Base-by-base conservation (phyloP, 2,329 filamentous ascomycete species). In the Camptophora hylomeconis region DNA sequence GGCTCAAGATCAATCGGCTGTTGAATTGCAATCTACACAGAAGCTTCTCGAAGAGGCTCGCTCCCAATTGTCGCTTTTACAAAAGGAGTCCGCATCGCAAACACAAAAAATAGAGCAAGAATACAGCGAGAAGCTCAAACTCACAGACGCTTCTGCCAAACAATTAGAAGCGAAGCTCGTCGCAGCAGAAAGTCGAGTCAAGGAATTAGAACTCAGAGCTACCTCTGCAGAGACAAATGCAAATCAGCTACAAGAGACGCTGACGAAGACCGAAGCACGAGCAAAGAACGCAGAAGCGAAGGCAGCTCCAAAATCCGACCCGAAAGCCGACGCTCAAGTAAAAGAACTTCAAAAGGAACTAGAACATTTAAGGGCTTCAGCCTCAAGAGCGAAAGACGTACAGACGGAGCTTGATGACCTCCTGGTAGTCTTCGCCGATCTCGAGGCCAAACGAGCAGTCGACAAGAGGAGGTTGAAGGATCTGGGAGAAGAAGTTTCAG, bases 391-490 rank as follows among this genome's bases (percentile, higher is more conserved):
- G 31, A 64, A 72, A 36, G 57, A 67, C 2, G 65, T 67, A 4
- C 80, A 87, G 48, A 65, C 69, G 3, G 81, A 89, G 51, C 61
- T 87, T 24, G 81, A 89, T 42, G 81, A 89, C 50, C 61, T 87
- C 30, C 58, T 89, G 19, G 79, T 87, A 58, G 75, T 89, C 4
- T 82, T 86, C 52, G 74, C 72, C 9, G 81, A 89, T 47, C 49
- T 84, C 11, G 81, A 89, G 52, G 78, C 82, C 30, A 87, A 86
- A 56, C 63, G 73, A 26, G 65, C 67, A 22, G 72, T 70, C 43
- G 83, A 87, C 48, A 87, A 65, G 57, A 53, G 61, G 53, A 75
- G 71, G 26, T 60, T 84, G 9, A 67, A 69, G 44, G 69, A 66
- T 13, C 59, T 83, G 11, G 79, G 79, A 3, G 69, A 81, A 46